Conservation (phyloP, 148 eudicot species). For the Spergularia bocconei region DNA sequence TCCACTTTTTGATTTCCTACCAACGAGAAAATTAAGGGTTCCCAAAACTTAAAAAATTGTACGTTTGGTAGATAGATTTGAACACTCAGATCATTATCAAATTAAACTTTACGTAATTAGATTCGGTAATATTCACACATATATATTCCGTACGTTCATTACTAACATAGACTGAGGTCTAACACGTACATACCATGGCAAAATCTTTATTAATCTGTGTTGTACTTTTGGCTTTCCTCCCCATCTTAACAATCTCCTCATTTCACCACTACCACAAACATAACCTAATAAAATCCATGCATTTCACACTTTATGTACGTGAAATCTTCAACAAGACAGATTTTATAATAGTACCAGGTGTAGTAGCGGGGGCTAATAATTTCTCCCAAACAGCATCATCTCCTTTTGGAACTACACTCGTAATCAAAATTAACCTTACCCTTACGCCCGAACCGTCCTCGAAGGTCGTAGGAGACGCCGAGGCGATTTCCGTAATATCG, state of each 20-base stretch:
- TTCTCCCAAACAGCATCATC: too few species aligned
- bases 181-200: too few species aligned
- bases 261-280: background rate
- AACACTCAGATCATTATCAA: too few species aligned
- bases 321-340: slow-evolving; percentile 9
- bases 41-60: too few species aligned
- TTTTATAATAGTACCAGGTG: background rate
- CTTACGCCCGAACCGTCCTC: background rate
- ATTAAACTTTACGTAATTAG: too few species aligned
- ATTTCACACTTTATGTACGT: slow-evolving; percentile 6
- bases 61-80: too few species aligned
- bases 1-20: too few species aligned
- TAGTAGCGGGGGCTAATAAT: background rate
- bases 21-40: too few species aligned
- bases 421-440: background rate
- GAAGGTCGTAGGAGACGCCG: background rate
- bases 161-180: too few species aligned
- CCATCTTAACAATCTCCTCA: background rate
- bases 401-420: background rate
- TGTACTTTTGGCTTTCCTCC: background rate
- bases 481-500: background rate
- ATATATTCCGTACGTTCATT: background rate
- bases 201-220: background rate
- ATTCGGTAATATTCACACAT: too few species aligned
- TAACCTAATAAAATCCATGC: background rate